phyloP scores from a whole-genome alignment of 345 rosid species.

The Gossypium rotundifolium region DNA sequence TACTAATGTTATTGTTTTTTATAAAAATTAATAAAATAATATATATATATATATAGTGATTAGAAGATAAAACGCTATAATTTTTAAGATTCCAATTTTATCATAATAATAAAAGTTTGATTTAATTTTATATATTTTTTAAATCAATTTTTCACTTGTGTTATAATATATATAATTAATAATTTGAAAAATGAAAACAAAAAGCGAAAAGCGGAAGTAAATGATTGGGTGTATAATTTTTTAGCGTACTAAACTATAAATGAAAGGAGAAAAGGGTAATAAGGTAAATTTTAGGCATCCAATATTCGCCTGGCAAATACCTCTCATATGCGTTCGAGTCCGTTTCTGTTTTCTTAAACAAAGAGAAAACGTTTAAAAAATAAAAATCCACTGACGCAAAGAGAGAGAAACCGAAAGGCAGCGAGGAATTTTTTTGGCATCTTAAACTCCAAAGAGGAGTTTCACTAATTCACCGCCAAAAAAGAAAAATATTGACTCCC shows the following conservation, averaged over 20 bases:
- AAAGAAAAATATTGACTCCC: not conserved
- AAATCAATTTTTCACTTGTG: too few relatives aligned
- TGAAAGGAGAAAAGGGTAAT: slow-evolving; percentile 20
- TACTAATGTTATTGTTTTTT: too few relatives aligned
- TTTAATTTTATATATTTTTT: too few relatives aligned
- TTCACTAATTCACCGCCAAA: not conserved
- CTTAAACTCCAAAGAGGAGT: not conserved
- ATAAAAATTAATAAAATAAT: too few relatives aligned
- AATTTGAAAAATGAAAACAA: not conserved
- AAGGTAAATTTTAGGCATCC: not conserved
- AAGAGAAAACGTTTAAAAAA: not conserved
- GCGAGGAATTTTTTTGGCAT: slow-evolving; percentile 13
- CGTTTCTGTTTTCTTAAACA: slow-evolving; percentile 16
- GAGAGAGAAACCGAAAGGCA: not conserved
- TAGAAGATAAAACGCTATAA: too few relatives aligned
- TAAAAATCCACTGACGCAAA: not conserved
- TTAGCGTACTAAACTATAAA: not conserved
- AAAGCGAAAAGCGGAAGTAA: not conserved
- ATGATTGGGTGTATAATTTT: not conserved
- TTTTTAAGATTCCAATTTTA: too few relatives aligned
- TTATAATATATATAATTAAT: too few relatives aligned
- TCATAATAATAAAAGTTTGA: too few relatives aligned
- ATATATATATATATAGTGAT: too few relatives aligned
- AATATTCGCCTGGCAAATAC: slow-evolving; percentile 21
- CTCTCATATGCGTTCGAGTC: slow-evolving; percentile 13